phyloP scores from a whole-genome alignment of 2,329 filamentous ascomycete species.

The Seiridium cupressi region DNA sequence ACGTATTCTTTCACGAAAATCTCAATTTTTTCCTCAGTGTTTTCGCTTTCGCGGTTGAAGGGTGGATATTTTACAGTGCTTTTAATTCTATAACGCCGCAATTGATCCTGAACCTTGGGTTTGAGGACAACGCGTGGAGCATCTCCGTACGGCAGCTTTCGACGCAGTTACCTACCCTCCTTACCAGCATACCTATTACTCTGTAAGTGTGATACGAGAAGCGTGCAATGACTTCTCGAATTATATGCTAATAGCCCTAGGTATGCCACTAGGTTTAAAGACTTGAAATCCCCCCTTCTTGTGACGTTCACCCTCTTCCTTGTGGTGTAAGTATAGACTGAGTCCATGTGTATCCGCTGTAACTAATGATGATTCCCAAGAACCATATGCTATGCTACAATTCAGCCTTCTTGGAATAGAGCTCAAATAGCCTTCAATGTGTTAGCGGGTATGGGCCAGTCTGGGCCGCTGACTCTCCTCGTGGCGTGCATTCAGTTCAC shows the following conservation, averaged over 20 bases:
- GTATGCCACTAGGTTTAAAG: constrained; percentile 48
- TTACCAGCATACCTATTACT: constrained; percentile 40
- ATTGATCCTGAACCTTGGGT: constrained; percentile 47
- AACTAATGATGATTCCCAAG: constrained; percentile 17
- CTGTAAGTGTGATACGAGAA: constrained; percentile 9
- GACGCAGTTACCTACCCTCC: constrained; percentile 37
- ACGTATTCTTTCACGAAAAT: constrained; percentile 52
- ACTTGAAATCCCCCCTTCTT: constrained; percentile 44
- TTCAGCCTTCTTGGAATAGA: constrained; percentile 40
- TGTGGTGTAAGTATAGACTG: constrained; percentile 34
- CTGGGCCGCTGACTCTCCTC: constrained; percentile 47
- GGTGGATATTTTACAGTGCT: constrained; percentile 57
- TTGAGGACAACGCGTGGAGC: constrained; percentile 41
- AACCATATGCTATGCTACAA: constrained; percentile 42
- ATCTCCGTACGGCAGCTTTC: constrained; percentile 48
- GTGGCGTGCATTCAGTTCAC: constrained; percentile 51
- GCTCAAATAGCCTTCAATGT: constrained; percentile 48
- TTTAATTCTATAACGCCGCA: constrained; percentile 50
- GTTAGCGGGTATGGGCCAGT: constrained; percentile 45
- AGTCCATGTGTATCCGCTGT: neutral
- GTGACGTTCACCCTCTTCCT: constrained; percentile 46
- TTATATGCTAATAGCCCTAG: neutral
- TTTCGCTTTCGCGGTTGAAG: constrained; percentile 56
- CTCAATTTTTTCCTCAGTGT: constrained; percentile 54
- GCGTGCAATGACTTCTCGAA: no score